Base-by-base conservation (phyloP, 192 early-diverging fungal genomes). In the Podila clonocystis region DNA sequence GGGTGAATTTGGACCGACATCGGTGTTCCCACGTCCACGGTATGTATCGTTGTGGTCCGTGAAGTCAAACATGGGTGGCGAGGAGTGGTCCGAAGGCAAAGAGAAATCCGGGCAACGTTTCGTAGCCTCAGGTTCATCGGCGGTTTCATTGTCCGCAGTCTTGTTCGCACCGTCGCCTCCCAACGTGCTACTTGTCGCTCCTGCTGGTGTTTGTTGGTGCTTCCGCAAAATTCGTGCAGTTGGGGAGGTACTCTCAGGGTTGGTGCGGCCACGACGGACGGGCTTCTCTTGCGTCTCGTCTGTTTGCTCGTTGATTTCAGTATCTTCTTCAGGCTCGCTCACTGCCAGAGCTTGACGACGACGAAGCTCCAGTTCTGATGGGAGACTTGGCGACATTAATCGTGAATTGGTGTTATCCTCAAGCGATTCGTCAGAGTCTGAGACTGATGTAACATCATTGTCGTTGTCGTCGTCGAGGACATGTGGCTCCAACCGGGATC, bases 1-100 rank as follows among this genome's bases (percentile, higher is more conserved):
- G 1, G 52, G 22, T 15, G 41, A 45, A 2, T 4, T 45, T 20
- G n/a, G 52, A 22, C 1, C 31, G 5, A 19, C 17, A 52, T n/a
- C 9, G 22, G 24, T 55, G 24, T 11, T 55, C n/a, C 52, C 12
- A 55, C 24, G 24, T 24, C 9, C 22, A 24, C 26, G 52, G 8
- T 55, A n/a, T 9, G n/a, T 55, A 55, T 55, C 52, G 52, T 55
- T 26, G 58, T 28, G n/a, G 9, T 62, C 64, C 4, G 65, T 61
- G 49, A 15, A 61, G 26, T 80, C 77, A 55, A 73, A 80, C 65
- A 80, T 79, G 9, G 76, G 65, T 17, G 77, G 71, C 22, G 77
- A 80, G 6, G 77, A 80, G 30, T 62, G 77, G 63, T 80, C 66
- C 26, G 68, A 71, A n/a, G 22, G 55, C 31, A 74, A 65, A 8